Base-by-base conservation (phyloP, 768 basidiomycete species). In the Lyophyllum shimeji region DNA sequence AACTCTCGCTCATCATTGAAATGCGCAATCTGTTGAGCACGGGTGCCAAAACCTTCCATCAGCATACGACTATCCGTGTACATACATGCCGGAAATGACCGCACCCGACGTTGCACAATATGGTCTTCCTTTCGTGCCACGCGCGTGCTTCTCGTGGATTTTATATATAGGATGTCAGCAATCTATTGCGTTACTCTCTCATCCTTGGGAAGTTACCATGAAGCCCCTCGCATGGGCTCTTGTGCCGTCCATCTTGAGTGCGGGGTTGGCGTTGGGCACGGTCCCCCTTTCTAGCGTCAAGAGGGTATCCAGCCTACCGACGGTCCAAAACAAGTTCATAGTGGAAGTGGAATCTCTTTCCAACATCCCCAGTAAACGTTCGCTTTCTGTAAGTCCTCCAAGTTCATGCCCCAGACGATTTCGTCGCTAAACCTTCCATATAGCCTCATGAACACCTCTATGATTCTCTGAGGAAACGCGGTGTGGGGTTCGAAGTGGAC, bases 361-460 rank as follows among this genome's bases (percentile, higher is more conserved):
- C 25, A 62, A 68, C 49, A 72, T 77, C 46, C 67, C 74, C 15
- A 68, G 52, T 21, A 78, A 74, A 56, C 66, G 74, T 18, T 70
- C 71, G 3, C 63, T 53, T 2, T 58, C 63, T 34, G 62, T 64
- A 25, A 33, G 60, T 54, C 8, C 47, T 39, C 15, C 23, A 11
- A 1, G 25, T 39, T 18, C 2, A 9, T 51, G 34, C 15, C 7
- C 11, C 23, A 25, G 20, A 8, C 12, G 5, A 20, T 25, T 6
- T 21, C 13, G 20, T 12, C 8, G 9, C 5, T 34, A 3, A 21
- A 29, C 25, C 34, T 27, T 13, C 17, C 42, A 50, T 13, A 44
- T 57, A 85, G 82, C 71, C 76, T 15, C 81, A 84, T 57, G 78
- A 78, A 54, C 60, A 65, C 13, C 65, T 87, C n/a, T 86, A 87